Evolutionary conservation across 495 filamentous ascomycete genomes (phyloP).

Genomic region (Xylaria cubensis): DNA sequence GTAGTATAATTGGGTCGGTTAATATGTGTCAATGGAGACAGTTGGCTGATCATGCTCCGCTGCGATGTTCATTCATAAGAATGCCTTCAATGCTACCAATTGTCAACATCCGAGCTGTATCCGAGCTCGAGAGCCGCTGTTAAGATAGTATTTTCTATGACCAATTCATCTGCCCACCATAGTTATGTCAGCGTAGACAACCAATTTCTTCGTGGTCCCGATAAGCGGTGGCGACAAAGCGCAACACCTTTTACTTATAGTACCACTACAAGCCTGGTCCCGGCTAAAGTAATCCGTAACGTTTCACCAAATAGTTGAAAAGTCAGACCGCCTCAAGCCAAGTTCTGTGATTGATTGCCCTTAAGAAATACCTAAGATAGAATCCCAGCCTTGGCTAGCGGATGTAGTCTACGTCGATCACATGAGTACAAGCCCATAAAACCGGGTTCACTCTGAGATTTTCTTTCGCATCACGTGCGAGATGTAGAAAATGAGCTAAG

Average conservation of each 20-base stretch:
- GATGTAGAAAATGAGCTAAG: neutral
- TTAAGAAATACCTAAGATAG: neutral
- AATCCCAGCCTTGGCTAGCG: neutral
- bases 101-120: too few species aligned
- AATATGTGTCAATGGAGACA: neutral
- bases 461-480: neutral
- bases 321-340: neutral
- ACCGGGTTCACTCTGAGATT: neutral
- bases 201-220: neutral
- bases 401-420: neutral
- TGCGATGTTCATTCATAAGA: neutral
- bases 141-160: neutral
- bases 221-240: neutral
- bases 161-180: neutral
- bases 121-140: neutral
- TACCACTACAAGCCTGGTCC: neutral
- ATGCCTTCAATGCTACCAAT: too few species aligned
- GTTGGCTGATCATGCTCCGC: slow-evolving; percentile 3
- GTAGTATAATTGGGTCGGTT: neutral
- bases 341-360: neutral
- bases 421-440: neutral
- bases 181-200: neutral
- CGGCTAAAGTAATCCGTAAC: neutral
- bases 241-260: neutral
- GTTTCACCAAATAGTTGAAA: neutral